These are phyloP conservation scores for Corylus heterophylla DNA, from an alignment of 306 rosid genomes.

Conservation along the genomic window DNA sequence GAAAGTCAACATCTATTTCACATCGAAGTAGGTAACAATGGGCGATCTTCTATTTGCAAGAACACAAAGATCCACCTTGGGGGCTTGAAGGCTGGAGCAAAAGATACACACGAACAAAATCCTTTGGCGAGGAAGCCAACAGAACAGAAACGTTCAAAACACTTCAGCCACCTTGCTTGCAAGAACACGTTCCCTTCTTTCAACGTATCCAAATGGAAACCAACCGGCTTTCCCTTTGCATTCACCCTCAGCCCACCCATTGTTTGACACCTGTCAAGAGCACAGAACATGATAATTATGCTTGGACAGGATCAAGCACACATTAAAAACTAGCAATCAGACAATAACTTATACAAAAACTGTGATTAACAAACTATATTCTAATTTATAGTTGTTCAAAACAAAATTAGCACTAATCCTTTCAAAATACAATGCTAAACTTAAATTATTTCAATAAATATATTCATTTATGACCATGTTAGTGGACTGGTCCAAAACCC, in stretches of 20 bases:
- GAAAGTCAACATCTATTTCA: slow-evolving; percentile 35
- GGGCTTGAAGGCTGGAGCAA: slow-evolving; percentile 29
- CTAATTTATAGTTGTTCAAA: background rate
- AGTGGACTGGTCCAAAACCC: background rate
- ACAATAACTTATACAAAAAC: background rate
- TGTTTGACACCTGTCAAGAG: slow-evolving; percentile 69
- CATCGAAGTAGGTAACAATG: slow-evolving; percentile 18
- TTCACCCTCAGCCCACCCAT: slow-evolving; percentile 99
- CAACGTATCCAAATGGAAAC: slow-evolving; percentile 92
- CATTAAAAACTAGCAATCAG: background rate
- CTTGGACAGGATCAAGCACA: slow-evolving; percentile 14
- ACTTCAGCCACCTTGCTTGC: slow-evolving; percentile 98
- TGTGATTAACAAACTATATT: background rate
- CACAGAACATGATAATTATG: slow-evolving; percentile 10
- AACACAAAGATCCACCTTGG: slow-evolving; percentile 31
- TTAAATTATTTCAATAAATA: background rate
- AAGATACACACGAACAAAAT: slow-evolving; percentile 41
- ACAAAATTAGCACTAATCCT: background rate
- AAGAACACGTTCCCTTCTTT: slow-evolving; percentile 87
- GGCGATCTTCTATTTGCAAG: slow-evolving; percentile 24
- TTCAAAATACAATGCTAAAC: background rate
- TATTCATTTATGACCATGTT: background rate
- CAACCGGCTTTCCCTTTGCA: slow-evolving; percentile 96
- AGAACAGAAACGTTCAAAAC: slow-evolving; percentile 44
- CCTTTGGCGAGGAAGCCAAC: slow-evolving; percentile 37